Percentiles rank a stretch among this genome's conserved stretches.
Conservation (phyloP, 2,329 filamentous ascomycete species). For the Xylaria sp. region DNA sequence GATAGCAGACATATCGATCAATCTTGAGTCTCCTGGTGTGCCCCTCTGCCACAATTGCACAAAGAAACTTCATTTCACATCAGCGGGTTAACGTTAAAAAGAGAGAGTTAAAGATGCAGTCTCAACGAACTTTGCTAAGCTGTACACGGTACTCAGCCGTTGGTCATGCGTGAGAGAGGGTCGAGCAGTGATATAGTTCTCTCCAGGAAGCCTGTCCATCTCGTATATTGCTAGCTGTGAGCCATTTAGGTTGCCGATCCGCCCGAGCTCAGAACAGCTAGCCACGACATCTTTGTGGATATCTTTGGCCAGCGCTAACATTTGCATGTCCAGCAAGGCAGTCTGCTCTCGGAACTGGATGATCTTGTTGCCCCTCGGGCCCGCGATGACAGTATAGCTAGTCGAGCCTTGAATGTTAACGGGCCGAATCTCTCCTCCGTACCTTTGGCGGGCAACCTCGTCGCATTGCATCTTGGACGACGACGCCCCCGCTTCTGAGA, state of each 20-base stretch:
- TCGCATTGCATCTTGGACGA: conserved; percentile 20
- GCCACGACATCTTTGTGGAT: conserved; percentile 6
- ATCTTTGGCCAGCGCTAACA: conserved; percentile 2
- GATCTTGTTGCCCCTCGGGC: neutral
- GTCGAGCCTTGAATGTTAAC: conserved; percentile 11
- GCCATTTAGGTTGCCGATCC: no score
- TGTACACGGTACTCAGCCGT: conserved; percentile 7
- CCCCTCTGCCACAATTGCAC: conserved; percentile 20
- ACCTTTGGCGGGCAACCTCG: neutral
- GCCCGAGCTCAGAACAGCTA: conserved; percentile 7
- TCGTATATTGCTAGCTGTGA: conserved; percentile 8
- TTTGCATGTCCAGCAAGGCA: neutral
- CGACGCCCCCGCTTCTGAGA: neutral
- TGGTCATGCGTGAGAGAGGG: neutral
- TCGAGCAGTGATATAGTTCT: conserved; percentile 10
- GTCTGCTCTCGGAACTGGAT: conserved; percentile 14
- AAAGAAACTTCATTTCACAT: conserved; percentile 15
- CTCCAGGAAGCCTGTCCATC: conserved; percentile 14
- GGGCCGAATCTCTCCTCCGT: conserved; percentile 2
- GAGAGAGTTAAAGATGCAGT: no score
- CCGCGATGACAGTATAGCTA: conserved; percentile 13
- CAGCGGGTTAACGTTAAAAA: no score
- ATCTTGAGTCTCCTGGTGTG: no score
- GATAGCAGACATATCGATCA: neutral
- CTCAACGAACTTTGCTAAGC: conserved; percentile 11